phyloP scores from a whole-genome alignment of 345 rosid species.

The Citrus inodora region DNA sequence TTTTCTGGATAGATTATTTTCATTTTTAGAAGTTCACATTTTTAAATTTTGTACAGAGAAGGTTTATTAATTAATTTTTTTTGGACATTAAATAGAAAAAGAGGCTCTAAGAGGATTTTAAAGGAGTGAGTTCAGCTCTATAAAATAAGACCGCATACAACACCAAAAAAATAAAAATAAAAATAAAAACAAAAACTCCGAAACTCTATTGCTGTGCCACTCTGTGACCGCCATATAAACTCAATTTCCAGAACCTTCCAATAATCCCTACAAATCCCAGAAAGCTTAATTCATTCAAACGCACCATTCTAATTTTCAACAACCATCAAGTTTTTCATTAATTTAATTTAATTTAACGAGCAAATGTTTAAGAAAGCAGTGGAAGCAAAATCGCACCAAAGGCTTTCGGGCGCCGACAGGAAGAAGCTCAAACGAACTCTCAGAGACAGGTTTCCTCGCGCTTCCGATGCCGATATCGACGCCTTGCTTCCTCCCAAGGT shows the following conservation, averaged over 20 bases:
- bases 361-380: constrained; percentile 89
- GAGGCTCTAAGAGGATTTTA: no score
- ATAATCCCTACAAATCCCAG: not conserved
- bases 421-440: constrained; percentile 79
- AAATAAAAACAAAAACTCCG: fast-evolving
- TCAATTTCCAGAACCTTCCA: not conserved
- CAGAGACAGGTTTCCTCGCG: constrained; percentile 57
- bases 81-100: no score
- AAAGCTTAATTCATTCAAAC: not conserved
- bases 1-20: no score
- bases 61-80: no score
- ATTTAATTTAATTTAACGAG: not conserved
- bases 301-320: not conserved
- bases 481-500: constrained; percentile 83
- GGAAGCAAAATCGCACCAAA: constrained; percentile 85
- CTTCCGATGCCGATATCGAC: constrained; percentile 74
- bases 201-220: not conserved
- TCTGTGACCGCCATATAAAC: not conserved
- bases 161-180: not conserved
- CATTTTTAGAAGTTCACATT: no score
- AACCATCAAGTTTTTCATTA: not conserved
- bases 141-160: not conserved
- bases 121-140: no score
- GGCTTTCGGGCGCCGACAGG: constrained; percentile 93
- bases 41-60: no score